These are phyloP conservation scores for Austroboletus niveus DNA, from an alignment of 1,284 basidiomycete species.

Conservation along the genomic window DNA sequence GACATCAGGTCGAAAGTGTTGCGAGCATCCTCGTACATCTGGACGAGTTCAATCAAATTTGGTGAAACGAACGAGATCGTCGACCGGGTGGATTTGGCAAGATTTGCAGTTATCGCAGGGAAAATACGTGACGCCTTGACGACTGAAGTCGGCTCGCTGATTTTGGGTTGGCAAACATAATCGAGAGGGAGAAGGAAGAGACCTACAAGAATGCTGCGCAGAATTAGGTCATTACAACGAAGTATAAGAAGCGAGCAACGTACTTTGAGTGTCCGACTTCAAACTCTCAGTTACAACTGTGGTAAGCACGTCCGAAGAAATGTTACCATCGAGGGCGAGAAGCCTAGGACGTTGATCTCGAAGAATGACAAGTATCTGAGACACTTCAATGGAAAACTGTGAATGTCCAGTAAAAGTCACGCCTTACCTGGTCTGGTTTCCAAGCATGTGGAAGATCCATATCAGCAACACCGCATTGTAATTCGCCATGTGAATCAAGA, in stretches of 20 bases:
- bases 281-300: conserved; percentile 52
- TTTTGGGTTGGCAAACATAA: conserved; percentile 10
- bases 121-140: conserved; percentile 74
- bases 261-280: conserved; percentile 50
- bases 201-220: conserved; percentile 61
- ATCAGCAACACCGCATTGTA: conserved; percentile 87
- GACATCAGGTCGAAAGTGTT: conserved; percentile 50
- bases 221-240: conserved; percentile 6
- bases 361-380: conserved; percentile 37
- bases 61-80: conserved; percentile 74
- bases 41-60: conserved; percentile 73
- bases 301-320: conserved; percentile 54
- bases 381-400: background rate
- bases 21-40: conserved; percentile 57
- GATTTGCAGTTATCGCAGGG: conserved; percentile 50
- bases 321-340: conserved; percentile 84
- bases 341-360: conserved; percentile 51
- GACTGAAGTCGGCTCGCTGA: conserved; percentile 85
- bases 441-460: conserved; percentile 75
- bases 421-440: conserved; percentile 45
- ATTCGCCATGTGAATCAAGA: conserved; percentile 68
- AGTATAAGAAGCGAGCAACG: conserved; percentile 22
- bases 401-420: conserved; percentile 2
- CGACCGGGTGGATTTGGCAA: conserved; percentile 31
- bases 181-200: background rate